These are phyloP conservation scores for Xylaria sp. DNA, from an alignment of 2,329 filamentous ascomycete species.

Conservation along the genomic window DNA sequence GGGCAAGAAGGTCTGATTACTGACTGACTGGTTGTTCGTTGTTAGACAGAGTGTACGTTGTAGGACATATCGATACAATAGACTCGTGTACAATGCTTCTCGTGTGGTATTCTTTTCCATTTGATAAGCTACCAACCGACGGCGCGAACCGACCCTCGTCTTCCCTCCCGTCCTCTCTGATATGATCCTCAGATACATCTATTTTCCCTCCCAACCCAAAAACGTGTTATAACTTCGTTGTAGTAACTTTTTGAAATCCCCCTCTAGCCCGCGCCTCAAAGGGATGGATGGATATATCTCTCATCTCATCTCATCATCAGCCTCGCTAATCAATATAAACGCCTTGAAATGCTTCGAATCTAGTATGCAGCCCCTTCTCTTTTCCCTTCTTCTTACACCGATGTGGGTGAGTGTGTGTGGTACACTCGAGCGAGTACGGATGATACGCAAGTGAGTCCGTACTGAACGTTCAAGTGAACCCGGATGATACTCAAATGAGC, in stretches of 20 bases:
- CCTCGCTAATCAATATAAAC: neutral
- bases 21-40: neutral
- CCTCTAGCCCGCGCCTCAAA: neutral
- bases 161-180: neutral
- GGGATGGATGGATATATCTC: neutral
- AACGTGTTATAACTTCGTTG: neutral
- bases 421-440: too few species aligned
- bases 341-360: neutral
- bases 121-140: too few species aligned
- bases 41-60: neutral
- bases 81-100: neutral
- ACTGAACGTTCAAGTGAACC: too few species aligned
- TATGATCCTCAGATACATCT: too few species aligned
- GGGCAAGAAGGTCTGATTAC: slow-evolving; percentile 49
- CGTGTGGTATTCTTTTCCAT: too few species aligned
- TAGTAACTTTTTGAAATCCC: neutral
- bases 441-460: too few species aligned
- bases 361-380: neutral
- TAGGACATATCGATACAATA: neutral
- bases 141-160: neutral
- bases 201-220: neutral
- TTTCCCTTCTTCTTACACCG: neutral
- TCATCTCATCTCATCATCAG: too few species aligned
- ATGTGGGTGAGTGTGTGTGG: too few species aligned
- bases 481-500: too few species aligned